Evolutionary conservation across 2,329 filamentous ascomycete genomes (phyloP).

Genomic region (Talaromyces atroroseus): DNA sequence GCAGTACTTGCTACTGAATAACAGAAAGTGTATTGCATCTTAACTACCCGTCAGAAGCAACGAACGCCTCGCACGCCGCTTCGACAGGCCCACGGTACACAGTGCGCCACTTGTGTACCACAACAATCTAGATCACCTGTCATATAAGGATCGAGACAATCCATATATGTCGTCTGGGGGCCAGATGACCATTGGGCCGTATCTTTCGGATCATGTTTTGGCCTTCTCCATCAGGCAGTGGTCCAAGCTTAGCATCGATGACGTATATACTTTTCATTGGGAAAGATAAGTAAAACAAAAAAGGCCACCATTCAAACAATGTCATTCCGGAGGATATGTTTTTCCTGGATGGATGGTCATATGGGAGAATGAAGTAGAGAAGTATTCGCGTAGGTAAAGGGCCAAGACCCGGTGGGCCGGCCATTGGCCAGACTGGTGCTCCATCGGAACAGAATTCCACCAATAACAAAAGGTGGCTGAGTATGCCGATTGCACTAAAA

Average conservation of each 20-base stretch:
- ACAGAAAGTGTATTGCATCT: neutral
- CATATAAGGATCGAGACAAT: too few species aligned
- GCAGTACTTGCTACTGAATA: too few species aligned
- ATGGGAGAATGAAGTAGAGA: too few species aligned
- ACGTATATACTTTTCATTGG: neutral
- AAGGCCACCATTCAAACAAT: too few species aligned
- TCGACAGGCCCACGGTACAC: neutral
- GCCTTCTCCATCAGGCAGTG: neutral
- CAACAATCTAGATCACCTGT: neutral
- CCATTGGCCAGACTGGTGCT: neutral
- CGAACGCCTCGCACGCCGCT: neutral
- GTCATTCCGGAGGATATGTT: neutral
- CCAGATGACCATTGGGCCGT: too few species aligned
- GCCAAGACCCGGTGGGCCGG: conserved; percentile 1
- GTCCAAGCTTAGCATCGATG: neutral
- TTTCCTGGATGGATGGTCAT: neutral
- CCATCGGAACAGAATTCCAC: conserved; percentile 1
- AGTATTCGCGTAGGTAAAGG: too few species aligned
- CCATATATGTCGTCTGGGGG: too few species aligned
- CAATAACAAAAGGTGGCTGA: neutral
- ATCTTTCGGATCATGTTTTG: neutral
- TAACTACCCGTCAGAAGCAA: neutral
- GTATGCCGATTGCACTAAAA: neutral
- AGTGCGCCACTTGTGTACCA: neutral
- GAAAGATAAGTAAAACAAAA: too few species aligned